phyloP scores from a whole-genome alignment of 352 stramenopile genomes.

The Phytophthora syringae region DNA sequence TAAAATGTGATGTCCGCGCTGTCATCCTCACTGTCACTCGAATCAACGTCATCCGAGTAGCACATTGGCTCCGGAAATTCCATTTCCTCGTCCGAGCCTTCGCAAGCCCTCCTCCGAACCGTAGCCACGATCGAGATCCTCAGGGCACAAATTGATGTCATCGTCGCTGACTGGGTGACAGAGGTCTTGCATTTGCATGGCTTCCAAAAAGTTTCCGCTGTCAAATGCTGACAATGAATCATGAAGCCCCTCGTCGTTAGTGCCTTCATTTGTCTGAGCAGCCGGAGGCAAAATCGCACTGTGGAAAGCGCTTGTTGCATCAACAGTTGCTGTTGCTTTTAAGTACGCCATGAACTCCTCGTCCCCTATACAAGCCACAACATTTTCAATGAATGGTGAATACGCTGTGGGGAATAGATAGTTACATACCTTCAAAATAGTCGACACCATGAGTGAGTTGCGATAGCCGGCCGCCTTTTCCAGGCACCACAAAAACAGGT shows the following conservation, averaged over 20 bases:
- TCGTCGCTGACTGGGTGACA: conserved; percentile 7
- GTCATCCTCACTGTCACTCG: conserved; percentile 13
- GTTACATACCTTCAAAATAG: conserved; percentile 15
- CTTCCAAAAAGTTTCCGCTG: conserved; percentile 5
- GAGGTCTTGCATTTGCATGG: conserved; percentile 7
- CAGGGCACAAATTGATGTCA: conserved; percentile 14
- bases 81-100: conserved; percentile 10
- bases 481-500: conserved; percentile 8
- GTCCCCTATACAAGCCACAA: not conserved
- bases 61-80: conserved; percentile 8
- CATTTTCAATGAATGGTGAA: conserved; percentile 8
- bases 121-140: conserved; percentile 8
- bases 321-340: conserved; percentile 5
- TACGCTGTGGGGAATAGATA: conserved; percentile 1
- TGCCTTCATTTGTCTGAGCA: conserved; percentile 1
- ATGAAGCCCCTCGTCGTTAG: conserved; percentile 8
- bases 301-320: not conserved
- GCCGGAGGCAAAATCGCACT: not conserved
- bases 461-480: conserved; percentile 10
- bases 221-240: conserved; percentile 14
- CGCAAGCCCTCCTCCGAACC: conserved; percentile 1
- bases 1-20: conserved; percentile 7
- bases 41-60: conserved; percentile 10
- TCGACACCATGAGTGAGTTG: conserved; percentile 7
- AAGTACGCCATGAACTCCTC: conserved; percentile 10